Percentiles rank a stretch among this genome's conserved stretches.
phyloP scores from a whole-genome alignment of 2,329 filamentous ascomycete genomes.

The Penicillium sp. region DNA sequence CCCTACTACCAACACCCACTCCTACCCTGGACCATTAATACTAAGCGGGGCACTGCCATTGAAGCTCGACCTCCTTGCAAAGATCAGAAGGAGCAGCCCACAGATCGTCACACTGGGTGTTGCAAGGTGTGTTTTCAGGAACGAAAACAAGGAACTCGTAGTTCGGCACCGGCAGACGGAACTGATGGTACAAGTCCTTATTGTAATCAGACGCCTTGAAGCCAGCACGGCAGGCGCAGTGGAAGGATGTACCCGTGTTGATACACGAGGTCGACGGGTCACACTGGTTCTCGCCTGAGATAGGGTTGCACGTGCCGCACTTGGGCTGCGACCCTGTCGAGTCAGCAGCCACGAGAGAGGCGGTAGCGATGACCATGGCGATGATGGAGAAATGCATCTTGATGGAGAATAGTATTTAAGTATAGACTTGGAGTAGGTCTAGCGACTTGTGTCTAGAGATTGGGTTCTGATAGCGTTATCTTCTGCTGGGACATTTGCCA shows the following conservation, averaged over 20 bases:
- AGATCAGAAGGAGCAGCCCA: conserved; percentile 30
- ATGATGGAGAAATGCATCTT: conserved; percentile 32
- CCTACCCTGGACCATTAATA: neutral
- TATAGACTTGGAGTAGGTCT: neutral
- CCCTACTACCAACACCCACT: neutral
- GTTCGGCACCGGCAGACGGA: conserved; percentile 39
- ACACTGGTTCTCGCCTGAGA: conserved; percentile 41
- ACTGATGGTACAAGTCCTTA: conserved; percentile 32
- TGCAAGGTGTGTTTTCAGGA: conserved; percentile 35
- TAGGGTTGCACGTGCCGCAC: conserved; percentile 42
- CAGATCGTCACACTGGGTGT: conserved; percentile 37
- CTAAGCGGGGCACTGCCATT: conserved; percentile 31
- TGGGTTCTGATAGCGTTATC: conserved; percentile 3
- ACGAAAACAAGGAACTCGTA: conserved; percentile 43
- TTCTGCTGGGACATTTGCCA: neutral
- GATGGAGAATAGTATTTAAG: conserved; percentile 15
- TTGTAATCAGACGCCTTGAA: conserved; percentile 38
- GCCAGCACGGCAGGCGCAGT: conserved; percentile 44
- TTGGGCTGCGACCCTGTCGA: conserved; percentile 13
- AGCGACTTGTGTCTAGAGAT: neutral
- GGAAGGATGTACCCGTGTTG: conserved; percentile 41
- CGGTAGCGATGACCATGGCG: conserved; percentile 26
- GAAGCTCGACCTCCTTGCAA: conserved; percentile 37
- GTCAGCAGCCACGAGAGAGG: conserved; percentile 23
- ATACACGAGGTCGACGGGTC: conserved; percentile 47